These are phyloP conservation scores for Aspergillus egyptiacus DNA, from an alignment of 495 filamentous ascomycete species.

Conservation along the genomic window DNA sequence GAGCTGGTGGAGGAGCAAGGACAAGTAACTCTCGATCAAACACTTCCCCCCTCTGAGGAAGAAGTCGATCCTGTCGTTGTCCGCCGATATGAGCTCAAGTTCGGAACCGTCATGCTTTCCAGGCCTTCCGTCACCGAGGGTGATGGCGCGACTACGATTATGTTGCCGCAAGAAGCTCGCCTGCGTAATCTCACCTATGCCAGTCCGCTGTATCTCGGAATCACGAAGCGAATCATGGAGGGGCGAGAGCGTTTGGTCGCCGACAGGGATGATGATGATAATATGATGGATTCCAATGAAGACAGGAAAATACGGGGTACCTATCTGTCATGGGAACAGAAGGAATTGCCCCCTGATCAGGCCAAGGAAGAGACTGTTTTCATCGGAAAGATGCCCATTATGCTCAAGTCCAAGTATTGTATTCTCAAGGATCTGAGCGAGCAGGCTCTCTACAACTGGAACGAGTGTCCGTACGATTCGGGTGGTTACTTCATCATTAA, in stretches of 20 bases:
- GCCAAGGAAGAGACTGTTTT: slow-evolving; percentile 65
- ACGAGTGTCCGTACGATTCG: slow-evolving; percentile 96
- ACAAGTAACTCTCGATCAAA: slow-evolving; percentile 81
- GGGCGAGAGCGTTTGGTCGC: slow-evolving; percentile 68
- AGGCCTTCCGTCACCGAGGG: slow-evolving; percentile 85
- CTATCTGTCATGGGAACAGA: slow-evolving; percentile 47
- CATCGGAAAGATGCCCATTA: slow-evolving; percentile 91
- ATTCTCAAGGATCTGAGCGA: slow-evolving; percentile 75
- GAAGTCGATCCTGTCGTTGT: slow-evolving; percentile 68
- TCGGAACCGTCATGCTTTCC: slow-evolving; percentile 76
- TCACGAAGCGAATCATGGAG: slow-evolving; percentile 71
- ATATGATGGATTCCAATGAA: slow-evolving; percentile 36
- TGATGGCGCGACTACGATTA: slow-evolving; percentile 73
- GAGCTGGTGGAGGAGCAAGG: slow-evolving; percentile 86
- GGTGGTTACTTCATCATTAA: slow-evolving; percentile 99
- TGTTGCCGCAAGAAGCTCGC: slow-evolving; percentile 88
- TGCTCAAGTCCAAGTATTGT: slow-evolving; percentile 95
- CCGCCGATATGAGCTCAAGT: slow-evolving; percentile 88
- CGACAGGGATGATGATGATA: slow-evolving; percentile 47
- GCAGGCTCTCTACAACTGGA: slow-evolving; percentile 72
- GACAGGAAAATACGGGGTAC: slow-evolving; percentile 40
- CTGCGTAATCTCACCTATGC: slow-evolving; percentile 94
- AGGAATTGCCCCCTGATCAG: slow-evolving; percentile 53
- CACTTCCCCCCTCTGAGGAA: slow-evolving; percentile 61
- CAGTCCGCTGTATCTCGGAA: slow-evolving; percentile 78